phyloP scores from a whole-genome alignment of 768 basidiomycete genomes.

The Suillus occidentalis region DNA sequence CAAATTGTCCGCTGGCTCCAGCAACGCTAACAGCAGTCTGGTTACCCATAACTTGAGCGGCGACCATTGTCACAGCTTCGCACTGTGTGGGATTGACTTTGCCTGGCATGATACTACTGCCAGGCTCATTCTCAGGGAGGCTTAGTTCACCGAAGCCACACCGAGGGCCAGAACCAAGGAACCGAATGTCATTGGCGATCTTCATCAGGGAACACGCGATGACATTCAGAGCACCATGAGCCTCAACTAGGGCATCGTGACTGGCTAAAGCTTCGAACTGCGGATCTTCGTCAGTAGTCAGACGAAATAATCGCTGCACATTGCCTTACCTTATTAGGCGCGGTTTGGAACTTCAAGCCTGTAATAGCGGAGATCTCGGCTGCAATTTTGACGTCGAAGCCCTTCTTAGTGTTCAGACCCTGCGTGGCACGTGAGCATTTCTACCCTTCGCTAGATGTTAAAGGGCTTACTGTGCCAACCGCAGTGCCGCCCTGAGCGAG shows the following conservation, averaged over 20 bases:
- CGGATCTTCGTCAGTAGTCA: not conserved
- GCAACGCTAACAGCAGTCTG: constrained; percentile 91
- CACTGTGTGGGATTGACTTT: constrained; percentile 99
- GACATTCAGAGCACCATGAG: constrained; percentile 95
- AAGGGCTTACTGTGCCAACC: constrained; percentile 81
- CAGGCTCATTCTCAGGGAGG: constrained; percentile 97
- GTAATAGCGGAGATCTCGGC: constrained; percentile 89
- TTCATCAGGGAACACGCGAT: constrained; percentile 98
- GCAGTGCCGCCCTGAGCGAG: constrained; percentile 98
- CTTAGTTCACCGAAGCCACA: constrained; percentile 95
- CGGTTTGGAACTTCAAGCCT: constrained; percentile 89
- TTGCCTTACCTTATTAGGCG: constrained; percentile 86
- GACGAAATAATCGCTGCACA: not conserved
- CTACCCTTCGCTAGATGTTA: not conserved
- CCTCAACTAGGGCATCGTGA: constrained; percentile 98
- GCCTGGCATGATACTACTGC: constrained; percentile 99
- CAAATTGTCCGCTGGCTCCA: constrained; percentile 95
- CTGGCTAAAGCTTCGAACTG: constrained; percentile 97
- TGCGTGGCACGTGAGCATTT: constrained; percentile 31
- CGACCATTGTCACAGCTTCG: constrained; percentile 98
- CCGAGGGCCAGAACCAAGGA: constrained; percentile 95
- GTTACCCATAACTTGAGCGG: constrained; percentile 98
- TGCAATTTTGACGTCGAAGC: constrained; percentile 95
- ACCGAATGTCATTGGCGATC: constrained; percentile 98
- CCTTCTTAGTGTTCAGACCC: constrained; percentile 96